A percentile compares a stretch with the other conserved stretches of the same genome.
Conservation (phyloP, 177 flowering plant genomes). For the Vitis hybrid region DNA sequence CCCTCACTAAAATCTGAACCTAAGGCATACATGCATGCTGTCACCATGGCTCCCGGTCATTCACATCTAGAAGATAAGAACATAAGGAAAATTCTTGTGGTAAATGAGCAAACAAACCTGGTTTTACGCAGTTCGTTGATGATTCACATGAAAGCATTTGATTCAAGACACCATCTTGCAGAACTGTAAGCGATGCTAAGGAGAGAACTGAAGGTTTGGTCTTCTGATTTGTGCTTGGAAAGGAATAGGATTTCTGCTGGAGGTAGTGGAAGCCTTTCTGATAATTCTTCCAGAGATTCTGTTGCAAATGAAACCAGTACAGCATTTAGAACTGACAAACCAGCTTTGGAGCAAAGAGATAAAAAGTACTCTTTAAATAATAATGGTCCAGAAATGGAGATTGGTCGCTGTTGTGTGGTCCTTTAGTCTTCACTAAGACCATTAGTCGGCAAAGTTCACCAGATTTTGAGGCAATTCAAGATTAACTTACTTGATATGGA, state of each 20-base stretch:
- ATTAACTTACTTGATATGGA: slow-evolving; percentile 90
- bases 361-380: slow-evolving; percentile 11
- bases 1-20: too few relatives aligned
- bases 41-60: too few relatives aligned
- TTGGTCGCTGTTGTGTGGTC: slow-evolving; percentile 39
- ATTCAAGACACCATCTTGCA: too few relatives aligned
- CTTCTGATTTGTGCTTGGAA: too few relatives aligned
- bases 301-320: slow-evolving; percentile 12
- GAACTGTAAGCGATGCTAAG: too few relatives aligned
- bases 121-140: too few relatives aligned
- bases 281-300: slow-evolving; percentile 14
- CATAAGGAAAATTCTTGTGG: too few relatives aligned
- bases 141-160: too few relatives aligned
- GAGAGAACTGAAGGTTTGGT: too few relatives aligned
- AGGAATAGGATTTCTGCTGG: slow-evolving; percentile 8
- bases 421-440: slow-evolving; percentile 70
- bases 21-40: too few relatives aligned
- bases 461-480: slow-evolving; percentile 66
- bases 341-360: slow-evolving; percentile 20
- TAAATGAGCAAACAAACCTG: too few relatives aligned
- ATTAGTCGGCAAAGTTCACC: slow-evolving; percentile 57
- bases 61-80: too few relatives aligned
- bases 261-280: slow-evolving; percentile 7
- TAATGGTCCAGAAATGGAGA: slow-evolving; percentile 20
- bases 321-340: slow-evolving; percentile 15